phyloP scores from a whole-genome alignment of 2,329 filamentous ascomycete species.

The Claviceps quebecensis region DNA sequence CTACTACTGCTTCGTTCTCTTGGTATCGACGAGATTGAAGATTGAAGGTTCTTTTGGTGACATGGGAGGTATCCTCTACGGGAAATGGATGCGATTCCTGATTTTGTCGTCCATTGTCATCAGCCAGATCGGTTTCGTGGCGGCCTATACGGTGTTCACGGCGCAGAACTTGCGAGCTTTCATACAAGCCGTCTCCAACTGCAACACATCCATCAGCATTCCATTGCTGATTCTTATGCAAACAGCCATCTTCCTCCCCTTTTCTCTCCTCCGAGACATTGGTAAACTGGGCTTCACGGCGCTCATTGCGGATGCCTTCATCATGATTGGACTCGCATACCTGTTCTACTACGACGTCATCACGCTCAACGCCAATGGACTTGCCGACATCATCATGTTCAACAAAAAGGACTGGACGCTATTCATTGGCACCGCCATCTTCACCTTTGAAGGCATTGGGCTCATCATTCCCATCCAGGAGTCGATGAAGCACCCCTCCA shows the following conservation, averaged over 20 bases:
- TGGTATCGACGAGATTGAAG: slow-evolving; percentile 73
- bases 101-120: slow-evolving; percentile 89
- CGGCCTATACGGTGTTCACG: slow-evolving; percentile 93
- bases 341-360: slow-evolving; percentile 90
- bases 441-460: slow-evolving; percentile 95
- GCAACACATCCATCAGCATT: slow-evolving; percentile 72
- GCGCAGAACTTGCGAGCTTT: slow-evolving; percentile 93
- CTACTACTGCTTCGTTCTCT: slow-evolving; percentile 93
- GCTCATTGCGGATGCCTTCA: slow-evolving; percentile 85
- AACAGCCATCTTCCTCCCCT: slow-evolving; percentile 85
- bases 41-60: slow-evolving; percentile 95
- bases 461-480: slow-evolving; percentile 97
- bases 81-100: slow-evolving; percentile 73
- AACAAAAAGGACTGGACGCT: slow-evolving; percentile 88
- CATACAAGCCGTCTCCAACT: slow-evolving; percentile 79
- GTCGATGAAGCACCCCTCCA: slow-evolving; percentile 81
- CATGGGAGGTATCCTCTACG: slow-evolving; percentile 84
- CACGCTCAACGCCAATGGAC: slow-evolving; percentile 61
- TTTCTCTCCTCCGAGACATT: slow-evolving; percentile 90
- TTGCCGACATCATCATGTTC: slow-evolving; percentile 81
- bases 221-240: slow-evolving; percentile 87
- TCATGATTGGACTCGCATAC: slow-evolving; percentile 80
- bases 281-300: slow-evolving; percentile 94
- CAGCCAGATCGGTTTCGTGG: slow-evolving; percentile 88
- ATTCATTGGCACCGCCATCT: slow-evolving; percentile 97